Evolutionary conservation across 2,329 filamentous ascomycete species (phyloP).

Genomic region (Lanzia echinophila): DNA sequence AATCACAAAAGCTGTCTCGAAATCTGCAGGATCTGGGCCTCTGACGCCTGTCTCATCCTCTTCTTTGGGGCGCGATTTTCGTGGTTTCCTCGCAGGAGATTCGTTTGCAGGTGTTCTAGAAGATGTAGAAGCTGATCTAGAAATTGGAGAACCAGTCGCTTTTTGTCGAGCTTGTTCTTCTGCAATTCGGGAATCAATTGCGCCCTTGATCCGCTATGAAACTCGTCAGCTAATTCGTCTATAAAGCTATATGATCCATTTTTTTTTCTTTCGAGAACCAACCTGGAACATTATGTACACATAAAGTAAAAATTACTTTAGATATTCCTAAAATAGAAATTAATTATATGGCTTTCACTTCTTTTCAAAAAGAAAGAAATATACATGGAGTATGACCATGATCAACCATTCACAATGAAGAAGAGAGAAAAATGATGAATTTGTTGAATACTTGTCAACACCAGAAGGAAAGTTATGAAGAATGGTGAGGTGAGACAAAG

Average conservation of each 20-base stretch:
- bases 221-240: constrained; percentile 3
- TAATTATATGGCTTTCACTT: not conserved
- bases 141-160: constrained; percentile 34
- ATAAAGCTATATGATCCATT: constrained; percentile 2
- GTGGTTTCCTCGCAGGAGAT: constrained; percentile 23
- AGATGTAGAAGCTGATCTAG: constrained; percentile 37
- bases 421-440: not conserved
- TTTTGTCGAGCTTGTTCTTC: constrained; percentile 75
- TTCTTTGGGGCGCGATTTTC: constrained; percentile 25
- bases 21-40: constrained; percentile 74
- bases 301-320: constrained; percentile 11
- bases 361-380: not conserved
- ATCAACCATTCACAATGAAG: not conserved
- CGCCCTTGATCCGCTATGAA: constrained; percentile 68
- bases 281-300: constrained; percentile 31
- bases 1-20: constrained; percentile 78
- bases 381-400: not conserved
- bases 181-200: constrained; percentile 79
- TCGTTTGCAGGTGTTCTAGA: constrained; percentile 22
- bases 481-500: not conserved
- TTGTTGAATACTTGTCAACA: not conserved
- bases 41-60: constrained; percentile 20
- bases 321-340: constrained; percentile 9
- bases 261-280: constrained; percentile 7
- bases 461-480: not conserved